These are phyloP conservation scores for Hyphodiscus hymeniophilus DNA, from an alignment of 495 filamentous ascomycete genomes.

Conservation along the genomic window DNA sequence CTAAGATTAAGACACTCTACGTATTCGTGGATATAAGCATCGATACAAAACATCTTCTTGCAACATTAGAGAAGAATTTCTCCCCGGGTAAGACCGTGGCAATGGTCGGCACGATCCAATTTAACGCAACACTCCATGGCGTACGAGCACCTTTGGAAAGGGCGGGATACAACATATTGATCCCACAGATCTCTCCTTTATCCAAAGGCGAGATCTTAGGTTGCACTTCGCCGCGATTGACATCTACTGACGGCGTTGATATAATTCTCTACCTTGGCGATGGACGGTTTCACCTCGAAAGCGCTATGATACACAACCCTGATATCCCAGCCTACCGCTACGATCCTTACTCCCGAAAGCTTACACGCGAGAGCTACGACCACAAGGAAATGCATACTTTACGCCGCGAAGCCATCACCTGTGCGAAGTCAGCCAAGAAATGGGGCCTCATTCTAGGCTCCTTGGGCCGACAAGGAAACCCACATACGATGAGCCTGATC, in stretches of 20 bases:
- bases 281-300: constrained; percentile 94
- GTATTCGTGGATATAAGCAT: constrained; percentile 98
- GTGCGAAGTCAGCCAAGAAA: constrained; percentile 66
- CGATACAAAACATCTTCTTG: constrained; percentile 76
- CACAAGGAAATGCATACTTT: constrained; percentile 83
- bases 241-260: constrained; percentile 49
- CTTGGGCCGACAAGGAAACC: constrained; percentile 90
- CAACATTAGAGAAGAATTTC: constrained; percentile 86
- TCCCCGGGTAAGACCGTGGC: constrained; percentile 75
- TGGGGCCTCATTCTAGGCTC: constrained; percentile 95
- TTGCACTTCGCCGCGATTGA: constrained; percentile 80
- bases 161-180: constrained; percentile 71
- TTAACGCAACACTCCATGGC: constrained; percentile 91
- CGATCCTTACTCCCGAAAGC: constrained; percentile 86
- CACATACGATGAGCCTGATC: constrained; percentile 80
- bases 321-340: constrained; percentile 86
- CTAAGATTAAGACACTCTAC: constrained; percentile 90
- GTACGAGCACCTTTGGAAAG: constrained; percentile 65
- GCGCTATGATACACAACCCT: constrained; percentile 98
- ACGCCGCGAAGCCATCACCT: constrained; percentile 64
- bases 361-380: constrained; percentile 83
- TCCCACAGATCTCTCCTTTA: constrained; percentile 89
- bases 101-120: constrained; percentile 95
- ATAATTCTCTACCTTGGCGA: constrained; percentile 90
- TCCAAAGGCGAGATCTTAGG: constrained; percentile 93